Base-by-base conservation (phyloP, 2,329 filamentous ascomycete species). In the Endoconidiophora polonica region DNA sequence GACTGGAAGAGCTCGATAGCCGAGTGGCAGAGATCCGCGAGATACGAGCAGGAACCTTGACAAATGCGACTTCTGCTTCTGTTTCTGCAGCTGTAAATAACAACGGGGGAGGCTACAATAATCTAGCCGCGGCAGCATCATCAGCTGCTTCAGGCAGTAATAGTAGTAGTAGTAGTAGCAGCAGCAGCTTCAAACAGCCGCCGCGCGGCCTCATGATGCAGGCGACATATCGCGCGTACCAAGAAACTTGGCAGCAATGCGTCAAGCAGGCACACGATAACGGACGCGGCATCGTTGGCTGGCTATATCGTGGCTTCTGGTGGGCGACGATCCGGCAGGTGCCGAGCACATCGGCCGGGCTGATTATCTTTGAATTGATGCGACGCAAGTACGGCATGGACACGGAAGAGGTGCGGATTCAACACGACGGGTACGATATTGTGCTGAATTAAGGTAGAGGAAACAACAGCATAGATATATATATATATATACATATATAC, bases 331-430 rank as follows among this genome's bases (percentile, higher is more conserved):
- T 86, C 48, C 69, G 80, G 4, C 82, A 86, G 63, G 80, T 85
- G 2, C 83, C 83, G 0, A 84, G 81, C 59, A 87, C 83, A 2
- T 83, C 79, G 53, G 83, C 83, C 0, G 83, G 82, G 0, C 61
- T 88, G 53, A 84, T 88, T 56, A 83, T 86, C 18, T 88, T 88
- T 60, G 83, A 88, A 64, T 60, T 88, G 42, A 77, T 86, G 37
- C 68, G 83, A 51, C 69, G 82, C 36, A 85, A 84, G 63, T 87
- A 86, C 57, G 79, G 79, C 1, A 68, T 74, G 52, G 71, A 73
- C 2, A 69, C 69, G 16, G 79, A 81, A 46, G 72, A 73, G 57
- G 77, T 78, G 55, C 71, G 70, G 56, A 85, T 83, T 48, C 73
- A 71, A 45, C 76, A 76, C 60, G 80, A 83, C 55, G 79, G 80